Base-by-base conservation (phyloP, 768 basidiomycete species). In the Leucocoprinus birnbaumii region DNA sequence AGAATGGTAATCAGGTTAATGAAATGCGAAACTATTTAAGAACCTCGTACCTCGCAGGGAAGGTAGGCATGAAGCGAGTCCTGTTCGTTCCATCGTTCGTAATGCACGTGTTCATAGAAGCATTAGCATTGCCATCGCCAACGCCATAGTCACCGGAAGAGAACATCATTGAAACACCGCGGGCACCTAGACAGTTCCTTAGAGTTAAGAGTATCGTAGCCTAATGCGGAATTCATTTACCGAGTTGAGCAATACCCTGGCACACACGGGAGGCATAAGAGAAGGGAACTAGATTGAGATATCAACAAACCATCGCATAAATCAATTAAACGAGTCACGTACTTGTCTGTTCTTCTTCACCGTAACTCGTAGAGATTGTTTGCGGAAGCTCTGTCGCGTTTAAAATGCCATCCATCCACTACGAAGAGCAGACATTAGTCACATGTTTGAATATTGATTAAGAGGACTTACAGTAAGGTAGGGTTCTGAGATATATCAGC, bases 291-390 rank as follows among this genome's bases (percentile, higher is more conserved):
- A 14, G 46, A 31, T 59, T 37, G 53, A 19, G 16, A 45, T 24
- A 14, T 14, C 34, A 25, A n/a, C n/a, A n/a, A n/a, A n/a, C 25
- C 31, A 50, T 31, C 19, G 26, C 31, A 24, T n/a, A 43, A 26
- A 13, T 5, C 9, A 19, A 1, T 42, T 19, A 27, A 8, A 46
- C 11, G 21, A 8, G n/a, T n/a, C 24, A 54, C 61, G 37, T 55
- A 85, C 85, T 80, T 25, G 86, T 83, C 63, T 87, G 86, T 53
- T 91, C 89, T 55, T 82, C 77, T 45, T 90, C 87, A 3, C 78
- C 85, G 63, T 90, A 90, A 59, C 84, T 86, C 0, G 85, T 89
- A 0, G 86, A 86, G 38, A 91, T 87, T 4, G 80, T 73, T 58
- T 80, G 76, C 13, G 87, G 85, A 2, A 78, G 65, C 37, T 71